Evolutionary conservation across 805 yeast species (phyloP).

Genomic region (Dipodascopsis uninucleata): DNA sequence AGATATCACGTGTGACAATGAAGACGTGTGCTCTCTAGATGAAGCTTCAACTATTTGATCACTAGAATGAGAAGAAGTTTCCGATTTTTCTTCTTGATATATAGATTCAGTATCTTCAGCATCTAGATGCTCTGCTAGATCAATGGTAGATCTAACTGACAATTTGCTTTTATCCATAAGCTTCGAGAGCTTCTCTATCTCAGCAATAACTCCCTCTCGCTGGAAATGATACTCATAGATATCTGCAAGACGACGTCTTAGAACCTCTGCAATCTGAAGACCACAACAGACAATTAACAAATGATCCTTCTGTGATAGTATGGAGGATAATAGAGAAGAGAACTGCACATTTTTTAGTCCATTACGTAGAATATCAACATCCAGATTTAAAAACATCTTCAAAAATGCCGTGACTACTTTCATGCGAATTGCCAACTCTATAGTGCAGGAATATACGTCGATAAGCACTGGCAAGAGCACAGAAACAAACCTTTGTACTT

Average conservation of each 20-base stretch:
- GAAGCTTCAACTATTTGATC: neutral
- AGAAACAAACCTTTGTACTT: conserved; percentile 41
- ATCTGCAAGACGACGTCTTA: conserved; percentile 46
- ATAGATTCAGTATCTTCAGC: conserved; percentile 28
- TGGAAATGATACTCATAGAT: conserved; percentile 50
- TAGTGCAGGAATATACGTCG: conserved; percentile 66
- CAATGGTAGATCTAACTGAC: conserved; percentile 24
- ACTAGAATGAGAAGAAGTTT: neutral
- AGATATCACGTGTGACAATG: conserved; percentile 2
- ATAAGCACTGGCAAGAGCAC: conserved; percentile 52
- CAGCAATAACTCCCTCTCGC: conserved; percentile 68
- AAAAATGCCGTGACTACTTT: conserved; percentile 52
- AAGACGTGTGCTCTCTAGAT: conserved; percentile 1
- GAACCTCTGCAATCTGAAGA: conserved; percentile 44
- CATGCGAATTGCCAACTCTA: conserved; percentile 61
- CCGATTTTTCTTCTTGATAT: conserved; percentile 28
- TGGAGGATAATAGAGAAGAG: conserved; percentile 33
- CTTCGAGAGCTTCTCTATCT: conserved; percentile 38
- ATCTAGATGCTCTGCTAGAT: conserved; percentile 23
- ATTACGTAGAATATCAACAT: conserved; percentile 26
- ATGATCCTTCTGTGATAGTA: conserved; percentile 34
- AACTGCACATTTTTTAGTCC: conserved; percentile 32
- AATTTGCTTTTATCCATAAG: conserved; percentile 8
- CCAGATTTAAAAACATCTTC: conserved; percentile 48
- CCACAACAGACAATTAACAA: conserved; percentile 48